Evolutionary conservation across 768 basidiomycete species (phyloP).

Genomic region (Rubroboletus satanas): DNA sequence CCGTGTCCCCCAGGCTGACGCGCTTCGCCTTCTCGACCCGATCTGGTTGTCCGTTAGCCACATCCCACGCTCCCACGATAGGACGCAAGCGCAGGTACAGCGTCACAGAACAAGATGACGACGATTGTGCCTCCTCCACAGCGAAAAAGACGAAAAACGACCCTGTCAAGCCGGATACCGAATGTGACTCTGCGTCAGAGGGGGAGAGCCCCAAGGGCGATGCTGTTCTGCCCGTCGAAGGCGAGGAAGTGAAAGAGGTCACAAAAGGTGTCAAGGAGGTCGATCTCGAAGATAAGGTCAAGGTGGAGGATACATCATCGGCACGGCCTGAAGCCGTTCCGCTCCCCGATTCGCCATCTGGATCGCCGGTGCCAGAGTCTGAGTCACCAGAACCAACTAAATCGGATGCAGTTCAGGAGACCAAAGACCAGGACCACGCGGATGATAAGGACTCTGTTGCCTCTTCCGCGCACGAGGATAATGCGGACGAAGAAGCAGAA

Average conservation of each 20-base stretch:
- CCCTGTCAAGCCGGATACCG: constrained; percentile 26
- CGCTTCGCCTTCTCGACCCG: constrained; percentile 8
- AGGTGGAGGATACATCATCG: constrained; percentile 10
- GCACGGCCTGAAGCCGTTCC: constrained; percentile 33
- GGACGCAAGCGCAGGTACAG: constrained; percentile 65
- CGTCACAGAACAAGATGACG: constrained; percentile 38
- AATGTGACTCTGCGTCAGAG: constrained; percentile 21
- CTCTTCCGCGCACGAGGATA: constrained; percentile 18
- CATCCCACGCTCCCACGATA: constrained; percentile 68
- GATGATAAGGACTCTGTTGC: constrained; percentile 21
- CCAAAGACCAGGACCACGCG: constrained; percentile 9
- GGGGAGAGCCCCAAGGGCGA: constrained; percentile 8
- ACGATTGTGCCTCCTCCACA: constrained; percentile 25
- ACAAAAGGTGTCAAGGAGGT: constrained; percentile 68
- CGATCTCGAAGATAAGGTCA: constrained; percentile 46
- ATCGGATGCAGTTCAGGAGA: constrained; percentile 8
- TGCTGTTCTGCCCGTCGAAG: constrained; percentile 25
- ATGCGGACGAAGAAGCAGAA: constrained; percentile 3
- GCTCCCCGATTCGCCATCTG: constrained; percentile 37
- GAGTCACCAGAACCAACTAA: constrained; percentile 2
- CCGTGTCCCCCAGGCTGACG: constrained; percentile 8
- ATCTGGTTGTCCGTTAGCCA: constrained; percentile 41
- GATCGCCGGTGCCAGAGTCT: constrained; percentile 17
- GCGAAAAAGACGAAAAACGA: constrained; percentile 34
- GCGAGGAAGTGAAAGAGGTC: constrained; percentile 63